Evolutionary conservation across 192 early-diverging fungal species (phyloP), one percentile per base, ranked within the genome.

Genomic region (Podila minutissima): DNA sequence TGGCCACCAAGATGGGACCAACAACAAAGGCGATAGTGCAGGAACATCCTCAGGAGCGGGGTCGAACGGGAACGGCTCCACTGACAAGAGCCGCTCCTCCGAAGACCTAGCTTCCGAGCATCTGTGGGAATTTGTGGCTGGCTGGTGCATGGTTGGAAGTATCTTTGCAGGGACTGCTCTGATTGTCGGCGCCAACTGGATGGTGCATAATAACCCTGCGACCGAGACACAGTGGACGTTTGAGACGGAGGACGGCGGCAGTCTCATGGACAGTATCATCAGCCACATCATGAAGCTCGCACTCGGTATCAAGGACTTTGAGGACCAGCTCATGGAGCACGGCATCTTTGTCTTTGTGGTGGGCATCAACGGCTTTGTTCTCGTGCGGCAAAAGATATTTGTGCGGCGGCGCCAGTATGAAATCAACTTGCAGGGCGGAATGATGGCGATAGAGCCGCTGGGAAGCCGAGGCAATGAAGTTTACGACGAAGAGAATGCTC

Each of bases 391-490:
- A 50, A 65, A 69, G 11, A 68, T 79, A 1, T 79, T 63, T 46
- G 66, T 53, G 9, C 31, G 76, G 15, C n/a, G 76, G 49, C 59
- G 70, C 5, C 28, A 32, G 4, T 72, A 68, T 31, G 76, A 72
- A 32, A 51, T 20, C 9, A 66, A 72, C 20, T 66, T 85, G 29
- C 83, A 84, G 15, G 72, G 83, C 31, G 82, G 77, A 61, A 87
- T 86, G 49, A 75, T 88, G 48, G 64, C 70, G 0, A 81, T 74
- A 12, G 57, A 41, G 22, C n/a, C 53, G 22, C 19, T 55, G 8
- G 53, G 53, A n/a, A 55, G 53, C 17, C 20, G 20, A 10, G 53
- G 53, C 53, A 55, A 22, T 10, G 53, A 55, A 22, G 12, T 12
- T n/a, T n/a, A 55, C 24, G 53, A 55, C 9, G 53, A 24, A 26